Base-by-base conservation (phyloP, 2,329 filamentous ascomycete genomes). In the Didymella keratinophila region DNA sequence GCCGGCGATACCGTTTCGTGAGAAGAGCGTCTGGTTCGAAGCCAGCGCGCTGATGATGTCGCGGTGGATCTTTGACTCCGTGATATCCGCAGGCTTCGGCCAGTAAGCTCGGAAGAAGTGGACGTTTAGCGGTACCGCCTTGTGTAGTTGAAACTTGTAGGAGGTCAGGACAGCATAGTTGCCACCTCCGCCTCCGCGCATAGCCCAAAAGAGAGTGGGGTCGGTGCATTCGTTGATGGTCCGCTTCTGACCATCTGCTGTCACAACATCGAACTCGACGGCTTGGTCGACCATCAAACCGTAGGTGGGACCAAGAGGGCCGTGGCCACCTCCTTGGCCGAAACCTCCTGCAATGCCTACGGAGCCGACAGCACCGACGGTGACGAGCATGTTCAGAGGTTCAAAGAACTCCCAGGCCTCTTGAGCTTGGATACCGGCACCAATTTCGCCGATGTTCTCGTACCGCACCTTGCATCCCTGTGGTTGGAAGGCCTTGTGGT, bases 321-420 rank as follows among this genome's bases (percentile, higher is more conserved):
- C 82, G 71, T 87, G 83, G 0, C 85, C 85, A 28, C 83, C 85
- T 8, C 82, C 84, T 41, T 76, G 74, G 14, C 75, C 72, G 53
- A 74, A 80, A 14, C 78, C 73, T 49, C 73, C 73, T 10, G 71
- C 80, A 66, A 84, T 76, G 12, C 84, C 85, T 10, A 87, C 83
- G 4, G 80, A 82, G 9, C 64, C 63, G 3, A 73, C 63, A 14
- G 73, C 72, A 11, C 72, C 72, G n/a, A 76, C 72, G 8, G 72
- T 76, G 49, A 75, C 73, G 25, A 72, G 64, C 69, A 76, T 72
- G 14, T 60, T 61, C 3, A 72, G 58, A 14, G 63, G 66, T 48
- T 76, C 72, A 47, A 75, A 75, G 57, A 71, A 74, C 18, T 66
- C 67, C 71, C 75, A 77, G 6, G 73, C 73, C 49, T 76, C 72